Conservation (phyloP, 257 asterid species). For the Paulownia fortunei region DNA sequence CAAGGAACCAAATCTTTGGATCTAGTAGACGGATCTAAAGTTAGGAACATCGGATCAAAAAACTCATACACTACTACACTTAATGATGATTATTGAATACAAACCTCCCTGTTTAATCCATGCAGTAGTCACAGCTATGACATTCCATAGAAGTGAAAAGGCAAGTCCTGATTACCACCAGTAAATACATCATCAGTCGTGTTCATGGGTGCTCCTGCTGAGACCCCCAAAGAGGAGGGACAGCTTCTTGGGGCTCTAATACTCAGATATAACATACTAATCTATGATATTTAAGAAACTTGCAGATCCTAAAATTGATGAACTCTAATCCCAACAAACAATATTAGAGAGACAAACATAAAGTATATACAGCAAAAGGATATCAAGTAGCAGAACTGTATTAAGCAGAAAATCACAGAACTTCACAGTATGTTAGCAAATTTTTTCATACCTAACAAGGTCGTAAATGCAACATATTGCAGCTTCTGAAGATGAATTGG, state of each 20-base stretch:
- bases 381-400: background rate
- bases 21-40: slow-evolving; percentile 40
- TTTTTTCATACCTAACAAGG: slow-evolving; percentile 78
- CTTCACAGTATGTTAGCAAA: background rate
- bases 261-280: slow-evolving; percentile 11
- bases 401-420: background rate
- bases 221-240: background rate
- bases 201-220: slow-evolving; percentile 21
- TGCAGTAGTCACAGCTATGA: slow-evolving; percentile 89
- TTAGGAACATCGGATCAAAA: slow-evolving; percentile 19
- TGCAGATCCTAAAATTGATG: background rate
- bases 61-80: background rate
- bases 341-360: background rate
- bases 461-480: slow-evolving; percentile 94
- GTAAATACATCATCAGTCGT: slow-evolving; percentile 25
- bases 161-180: slow-evolving; percentile 64
- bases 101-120: slow-evolving; percentile 92
- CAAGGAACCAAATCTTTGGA: slow-evolving; percentile 82
- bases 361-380: background rate
- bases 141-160: slow-evolving; percentile 80
- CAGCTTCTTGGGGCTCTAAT: background rate
- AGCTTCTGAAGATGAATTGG: slow-evolving; percentile 96
- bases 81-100: slow-evolving; percentile 32
- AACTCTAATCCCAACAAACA: background rate
- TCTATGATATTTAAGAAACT: background rate